Base-by-base conservation (phyloP, 495 filamentous ascomycete species). In the Penicillium alfredii region DNA sequence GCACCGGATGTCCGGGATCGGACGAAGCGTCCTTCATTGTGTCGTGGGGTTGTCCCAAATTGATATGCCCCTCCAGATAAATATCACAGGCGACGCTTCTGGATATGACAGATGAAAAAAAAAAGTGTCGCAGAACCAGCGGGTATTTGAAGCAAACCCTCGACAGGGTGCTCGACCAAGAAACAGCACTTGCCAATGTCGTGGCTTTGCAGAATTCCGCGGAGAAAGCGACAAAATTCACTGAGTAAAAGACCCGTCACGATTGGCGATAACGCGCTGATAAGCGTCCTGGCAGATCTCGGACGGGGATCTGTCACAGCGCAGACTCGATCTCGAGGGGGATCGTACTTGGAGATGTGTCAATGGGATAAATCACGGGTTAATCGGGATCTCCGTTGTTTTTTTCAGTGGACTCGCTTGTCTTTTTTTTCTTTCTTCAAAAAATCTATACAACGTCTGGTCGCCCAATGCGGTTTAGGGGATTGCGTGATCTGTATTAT, bases 21-120 rank as follows among this genome's bases (percentile, higher is more conserved):
- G 47, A 49, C 27, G 45, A 52, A 19, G 55, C 54, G 34, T 64
- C 56, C 29, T 54, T 64, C 61, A 68, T 68, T 3, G 16, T 60
- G 45, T 38, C 34, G 24, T 50, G 34, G 29, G 20, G 28, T n/a
- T 30, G 43, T 32, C 35, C 33, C 27, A 15, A 45, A 47, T 44
- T 40, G 45, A 54, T 35, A 14, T 46, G 35, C 40, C 40, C 47
- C 47, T 44, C 47, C 34, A 51, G 30, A 22, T 35, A n/a, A n/a
- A n/a, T n/a, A n/a, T n/a, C n/a, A n/a, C n/a, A n/a, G 8, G 18
- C 11, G 23, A n/a, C 9, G 31, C 7, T 36, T 37, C 20, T 14
- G 22, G 22, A 18, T 20, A 27, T 7, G 6, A 14, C 4, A 18
- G 26, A 36, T 12, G 23, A 23, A 16, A n/a, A n/a, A n/a, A n/a